A percentile compares a stretch with the other conserved stretches of the same genome.
Conservation (phyloP, 2,329 filamentous ascomycete species). For the Fusarium solani-melongenae region DNA sequence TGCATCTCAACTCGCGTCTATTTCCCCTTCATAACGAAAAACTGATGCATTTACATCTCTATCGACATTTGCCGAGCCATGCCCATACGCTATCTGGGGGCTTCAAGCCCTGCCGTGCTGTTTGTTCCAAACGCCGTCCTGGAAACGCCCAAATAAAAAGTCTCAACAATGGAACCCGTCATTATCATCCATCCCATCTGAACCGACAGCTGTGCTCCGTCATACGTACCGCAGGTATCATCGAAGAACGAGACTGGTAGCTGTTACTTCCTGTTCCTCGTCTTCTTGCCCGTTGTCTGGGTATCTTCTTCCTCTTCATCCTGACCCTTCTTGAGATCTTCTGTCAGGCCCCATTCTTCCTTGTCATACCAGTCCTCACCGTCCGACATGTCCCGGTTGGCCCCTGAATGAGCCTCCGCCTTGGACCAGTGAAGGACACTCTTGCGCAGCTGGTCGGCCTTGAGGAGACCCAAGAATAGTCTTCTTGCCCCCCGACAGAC, state of each 20-base stretch:
- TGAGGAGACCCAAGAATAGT: conserved; percentile 76
- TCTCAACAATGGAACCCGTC: conserved; percentile 30
- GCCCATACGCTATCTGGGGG: conserved; percentile 27
- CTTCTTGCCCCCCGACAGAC: conserved; percentile 76
- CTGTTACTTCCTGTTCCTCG: conserved; percentile 61
- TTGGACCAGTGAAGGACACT: conserved; percentile 81
- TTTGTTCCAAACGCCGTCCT: conserved; percentile 30
- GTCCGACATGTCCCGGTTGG: conserved; percentile 81
- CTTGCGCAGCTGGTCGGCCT: conserved; percentile 77
- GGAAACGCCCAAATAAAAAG: conserved; percentile 34
- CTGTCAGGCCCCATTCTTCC: conserved; percentile 80
- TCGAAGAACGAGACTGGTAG: conserved; percentile 6
- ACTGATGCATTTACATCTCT: conserved; percentile 22
- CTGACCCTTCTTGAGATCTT: conserved; percentile 83
- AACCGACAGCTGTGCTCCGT: background rate
- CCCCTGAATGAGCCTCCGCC: conserved; percentile 77
- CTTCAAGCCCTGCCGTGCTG: conserved; percentile 29
- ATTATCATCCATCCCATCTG: conserved; percentile 38
- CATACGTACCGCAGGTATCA: conserved; percentile 2
- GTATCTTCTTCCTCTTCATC: conserved; percentile 85
- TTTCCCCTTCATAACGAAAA: background rate
- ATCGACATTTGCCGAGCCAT: conserved; percentile 8
- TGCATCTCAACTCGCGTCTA: background rate
- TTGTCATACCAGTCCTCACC: conserved; percentile 91
- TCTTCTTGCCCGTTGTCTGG: conserved; percentile 69